A percentile compares a stretch with the other conserved stretches of the same genome.
phyloP scores from a whole-genome alignment of 2,329 filamentous ascomycete species.

The Phoma sp. region DNA sequence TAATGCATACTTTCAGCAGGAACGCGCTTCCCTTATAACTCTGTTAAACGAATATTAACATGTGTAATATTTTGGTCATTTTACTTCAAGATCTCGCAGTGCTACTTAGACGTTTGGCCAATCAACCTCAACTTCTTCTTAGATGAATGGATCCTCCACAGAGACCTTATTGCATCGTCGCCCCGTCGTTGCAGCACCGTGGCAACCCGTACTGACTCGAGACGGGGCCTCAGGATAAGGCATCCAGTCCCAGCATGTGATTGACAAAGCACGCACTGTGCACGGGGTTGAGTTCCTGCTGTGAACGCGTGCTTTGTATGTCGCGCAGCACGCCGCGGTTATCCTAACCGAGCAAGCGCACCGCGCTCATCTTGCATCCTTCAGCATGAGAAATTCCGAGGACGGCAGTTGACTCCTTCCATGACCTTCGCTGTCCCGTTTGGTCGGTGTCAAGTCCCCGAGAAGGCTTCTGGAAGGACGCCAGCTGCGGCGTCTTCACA shows the following conservation, averaged over 20 bases:
- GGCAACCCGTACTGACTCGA: constrained; percentile 9
- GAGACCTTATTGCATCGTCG: background rate
- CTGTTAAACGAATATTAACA: no score
- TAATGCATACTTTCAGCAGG: no score
- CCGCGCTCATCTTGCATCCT: no score
- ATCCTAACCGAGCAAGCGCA: background rate
- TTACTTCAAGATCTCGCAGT: no score
- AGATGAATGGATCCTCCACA: background rate
- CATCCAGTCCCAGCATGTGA: constrained; percentile 1
- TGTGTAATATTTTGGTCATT: no score
- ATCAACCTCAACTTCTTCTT: no score
- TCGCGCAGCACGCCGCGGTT: constrained; percentile 1
- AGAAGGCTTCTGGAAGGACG: constrained; percentile 9
- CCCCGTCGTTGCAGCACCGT: background rate
- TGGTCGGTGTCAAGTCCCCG: background rate
- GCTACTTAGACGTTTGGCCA: no score
- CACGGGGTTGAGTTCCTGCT: constrained; percentile 2
- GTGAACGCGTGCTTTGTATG: background rate
- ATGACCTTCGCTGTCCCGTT: background rate
- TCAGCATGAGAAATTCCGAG: background rate
- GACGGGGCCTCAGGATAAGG: background rate
- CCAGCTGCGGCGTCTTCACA: background rate
- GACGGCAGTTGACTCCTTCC: background rate
- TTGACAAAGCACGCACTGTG: background rate
- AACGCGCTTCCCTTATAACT: no score